Conservation (phyloP, 192 early-diverging fungal genomes). For the Podila horticola region DNA sequence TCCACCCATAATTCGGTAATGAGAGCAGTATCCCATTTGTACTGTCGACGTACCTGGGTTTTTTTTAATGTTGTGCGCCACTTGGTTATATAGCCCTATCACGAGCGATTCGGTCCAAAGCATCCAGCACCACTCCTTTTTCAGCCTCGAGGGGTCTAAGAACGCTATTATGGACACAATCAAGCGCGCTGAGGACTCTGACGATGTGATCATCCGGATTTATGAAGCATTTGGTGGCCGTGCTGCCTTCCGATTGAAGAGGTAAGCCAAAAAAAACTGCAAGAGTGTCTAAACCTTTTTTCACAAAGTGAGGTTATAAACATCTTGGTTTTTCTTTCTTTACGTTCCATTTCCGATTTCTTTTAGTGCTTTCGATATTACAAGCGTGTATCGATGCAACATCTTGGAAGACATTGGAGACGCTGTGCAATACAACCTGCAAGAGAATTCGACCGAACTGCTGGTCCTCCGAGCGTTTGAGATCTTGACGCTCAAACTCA, state of each 20-base stretch:
- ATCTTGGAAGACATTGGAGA: slow-evolving; percentile 79
- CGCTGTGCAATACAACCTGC: slow-evolving; percentile 38
- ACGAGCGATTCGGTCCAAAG: slow-evolving; percentile 6
- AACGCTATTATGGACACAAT: slow-evolving; percentile 93
- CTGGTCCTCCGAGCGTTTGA: slow-evolving; percentile 32
- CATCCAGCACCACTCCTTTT: slow-evolving; percentile 29
- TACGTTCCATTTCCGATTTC: slow-evolving; percentile 5
- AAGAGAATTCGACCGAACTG: slow-evolving; percentile 43
- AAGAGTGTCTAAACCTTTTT: slow-evolving; percentile 7
- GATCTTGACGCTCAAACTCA: slow-evolving; percentile 43
- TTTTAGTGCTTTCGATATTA: slow-evolving; percentile 61
- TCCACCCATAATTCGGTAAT: slow-evolving; percentile 68
- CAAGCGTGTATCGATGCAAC: slow-evolving; percentile 71
- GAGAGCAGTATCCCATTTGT: not conserved
- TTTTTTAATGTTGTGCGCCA: not conserved
- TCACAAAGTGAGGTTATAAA: not conserved
- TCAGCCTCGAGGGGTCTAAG: slow-evolving; percentile 57
- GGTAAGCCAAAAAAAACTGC: slow-evolving; percentile 45
- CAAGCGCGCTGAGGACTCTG: slow-evolving; percentile 85
- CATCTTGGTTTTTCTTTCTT: slow-evolving; percentile 4
- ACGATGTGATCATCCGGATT: slow-evolving; percentile 82
- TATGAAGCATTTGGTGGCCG: slow-evolving; percentile 95
- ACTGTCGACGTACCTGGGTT: not conserved
- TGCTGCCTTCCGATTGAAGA: slow-evolving; percentile 63
- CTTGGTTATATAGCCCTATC: slow-evolving; percentile 14